These are phyloP conservation scores for Alternaria sp. DNA, from an alignment of 2,329 filamentous ascomycete genomes.

Conservation along the genomic window DNA sequence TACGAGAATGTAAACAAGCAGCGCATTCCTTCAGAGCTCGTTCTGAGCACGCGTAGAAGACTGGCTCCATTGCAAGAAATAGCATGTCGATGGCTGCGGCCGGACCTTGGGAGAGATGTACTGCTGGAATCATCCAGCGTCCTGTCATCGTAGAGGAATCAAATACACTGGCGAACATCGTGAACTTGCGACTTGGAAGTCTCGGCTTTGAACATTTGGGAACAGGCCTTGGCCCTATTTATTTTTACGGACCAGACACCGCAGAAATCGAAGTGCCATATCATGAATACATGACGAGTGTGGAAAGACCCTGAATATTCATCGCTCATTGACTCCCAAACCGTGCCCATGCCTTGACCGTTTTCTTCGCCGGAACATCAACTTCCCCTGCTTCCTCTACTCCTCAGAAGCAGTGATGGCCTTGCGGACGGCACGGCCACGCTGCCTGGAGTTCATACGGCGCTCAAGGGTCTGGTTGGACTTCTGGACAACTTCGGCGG, in stretches of 20 bases:
- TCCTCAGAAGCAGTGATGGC: slow-evolving; percentile 64
- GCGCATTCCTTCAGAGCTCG: not conserved
- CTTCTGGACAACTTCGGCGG: slow-evolving; percentile 95
- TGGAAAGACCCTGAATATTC: slow-evolving; percentile 48
- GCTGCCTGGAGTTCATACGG: slow-evolving; percentile 90
- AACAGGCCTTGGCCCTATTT: slow-evolving; percentile 45
- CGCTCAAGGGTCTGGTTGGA: slow-evolving; percentile 70
- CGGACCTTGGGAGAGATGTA: not conserved
- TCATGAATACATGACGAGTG: slow-evolving; percentile 48
- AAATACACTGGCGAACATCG: not conserved
- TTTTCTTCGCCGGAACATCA: slow-evolving; percentile 32
- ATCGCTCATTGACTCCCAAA: slow-evolving; percentile 50
- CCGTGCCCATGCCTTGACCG: slow-evolving; percentile 45
- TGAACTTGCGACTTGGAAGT: slow-evolving; percentile 12
- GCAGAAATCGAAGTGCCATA: slow-evolving; percentile 47
- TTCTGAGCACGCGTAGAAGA: not conserved
- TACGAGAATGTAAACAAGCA: not conserved
- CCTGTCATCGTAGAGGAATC: not conserved
- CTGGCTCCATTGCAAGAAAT: not conserved
- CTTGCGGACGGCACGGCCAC: slow-evolving; percentile 70
- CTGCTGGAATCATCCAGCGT: not conserved
- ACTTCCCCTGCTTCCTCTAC: slow-evolving; percentile 14
- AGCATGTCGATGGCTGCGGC: not conserved
- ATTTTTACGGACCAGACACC: slow-evolving; percentile 47
- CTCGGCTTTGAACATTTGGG: slow-evolving; percentile 26